Evolutionary conservation across 208 protist genomes (phyloP), one percentile per base, ranked within the genome.

Genomic region (Naegleria gruberi): DNA sequence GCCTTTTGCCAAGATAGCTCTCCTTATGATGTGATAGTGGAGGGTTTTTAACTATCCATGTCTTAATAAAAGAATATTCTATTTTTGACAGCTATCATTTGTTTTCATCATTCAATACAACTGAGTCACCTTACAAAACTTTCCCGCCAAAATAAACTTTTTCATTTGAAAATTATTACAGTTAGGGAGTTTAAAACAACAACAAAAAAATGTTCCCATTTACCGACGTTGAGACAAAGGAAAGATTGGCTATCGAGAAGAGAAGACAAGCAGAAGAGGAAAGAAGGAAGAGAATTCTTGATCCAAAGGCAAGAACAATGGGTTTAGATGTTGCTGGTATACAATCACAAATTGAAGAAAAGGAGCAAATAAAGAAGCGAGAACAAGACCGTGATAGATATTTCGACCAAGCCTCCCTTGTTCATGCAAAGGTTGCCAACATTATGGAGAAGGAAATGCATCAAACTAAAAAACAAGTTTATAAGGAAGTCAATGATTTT

Each of bases 321-420:
- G 97, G 97, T 77, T 96, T 97, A 81, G 97, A 98, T 90, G 94
- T 94, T 74, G 92, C 96, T 90, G 96, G 95, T 23, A 91, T 98
- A 45, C 95, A 97, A 88, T 94, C 94, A 87, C 97, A 98, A 93
- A 95, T 98, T 81, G 93, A 94, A 41, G 96, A 98, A 90, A 97
- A 96, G 92, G 94, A 97, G 81, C 88, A 93, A 30, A 91, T 97
- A 47, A 93, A 94, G 10, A 93, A 90, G 34, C 90, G 97, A 6
- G 96, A 98, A 89, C 94, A 96, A 90, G 95, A 97, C 88, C 92
- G 96, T 17, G 94, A 97, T 73, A 93, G 94, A 40, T 97, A 94
- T 92, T 97, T 94, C 86, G 97, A 97, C 88, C 92, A 94, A 0
- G 95, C 97, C 92, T 93, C 94, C 15, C 93, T 97, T n/a, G 92